phyloP scores from a whole-genome alignment of 306 rosid genomes.

The Macrotyloma uniflorum region DNA sequence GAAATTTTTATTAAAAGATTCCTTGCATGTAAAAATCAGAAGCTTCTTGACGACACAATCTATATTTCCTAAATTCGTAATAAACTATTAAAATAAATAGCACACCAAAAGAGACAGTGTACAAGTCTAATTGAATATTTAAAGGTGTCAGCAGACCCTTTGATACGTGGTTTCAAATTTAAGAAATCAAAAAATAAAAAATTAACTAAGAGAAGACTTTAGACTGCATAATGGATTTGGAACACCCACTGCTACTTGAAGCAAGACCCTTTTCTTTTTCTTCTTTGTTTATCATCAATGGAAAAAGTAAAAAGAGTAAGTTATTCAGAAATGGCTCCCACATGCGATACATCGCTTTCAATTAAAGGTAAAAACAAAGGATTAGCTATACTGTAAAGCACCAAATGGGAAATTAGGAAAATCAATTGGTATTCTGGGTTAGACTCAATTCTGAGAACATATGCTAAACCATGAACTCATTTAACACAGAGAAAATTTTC shows the following conservation, averaged over 20 bases:
- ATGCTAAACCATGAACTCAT: neutral
- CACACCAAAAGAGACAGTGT: neutral
- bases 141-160: neutral
- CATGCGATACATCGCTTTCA: conserved; percentile 3
- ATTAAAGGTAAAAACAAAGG: neutral
- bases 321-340: conserved; percentile 9
- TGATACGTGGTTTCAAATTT: conserved; percentile 15
- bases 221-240: neutral
- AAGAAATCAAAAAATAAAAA: neutral
- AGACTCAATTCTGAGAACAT: neutral
- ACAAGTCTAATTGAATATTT: neutral
- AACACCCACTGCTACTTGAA: conserved; percentile 13
- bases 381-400: neutral
- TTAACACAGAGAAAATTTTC: neutral
- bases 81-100: neutral
- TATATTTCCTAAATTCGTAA: conserved; percentile 1
- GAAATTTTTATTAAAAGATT: neutral
- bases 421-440: neutral
- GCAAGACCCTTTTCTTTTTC: neutral
- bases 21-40: conserved; percentile 9
- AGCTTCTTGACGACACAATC: conserved; percentile 21
- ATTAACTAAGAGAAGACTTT: neutral
- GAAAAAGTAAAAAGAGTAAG: conserved; percentile 1
- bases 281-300: neutral
- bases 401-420: conserved; percentile 8